Percentiles rank a stretch among this genome's conserved stretches.
Conservation (phyloP, 495 filamentous ascomycete genomes). For the Tirmania nivea region DNA sequence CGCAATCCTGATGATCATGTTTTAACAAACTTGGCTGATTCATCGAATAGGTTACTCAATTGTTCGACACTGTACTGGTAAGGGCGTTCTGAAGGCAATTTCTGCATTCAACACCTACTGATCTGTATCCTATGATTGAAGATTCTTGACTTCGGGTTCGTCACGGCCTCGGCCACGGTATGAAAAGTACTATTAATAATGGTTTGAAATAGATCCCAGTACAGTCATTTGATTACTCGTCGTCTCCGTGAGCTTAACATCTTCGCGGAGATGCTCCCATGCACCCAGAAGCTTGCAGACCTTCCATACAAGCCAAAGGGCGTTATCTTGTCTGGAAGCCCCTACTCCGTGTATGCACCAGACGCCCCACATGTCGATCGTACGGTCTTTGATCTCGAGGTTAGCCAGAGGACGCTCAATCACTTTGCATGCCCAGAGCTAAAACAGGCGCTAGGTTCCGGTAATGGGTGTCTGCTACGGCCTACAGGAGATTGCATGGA, state of each 20-base stretch:
- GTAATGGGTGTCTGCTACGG: conserved; percentile 67
- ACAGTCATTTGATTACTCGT: conserved; percentile 53
- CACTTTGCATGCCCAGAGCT: not conserved
- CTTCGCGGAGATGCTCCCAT: conserved; percentile 82
- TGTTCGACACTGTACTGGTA: conserved; percentile 21
- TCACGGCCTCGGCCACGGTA: not conserved
- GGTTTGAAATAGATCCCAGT: conserved; percentile 28
- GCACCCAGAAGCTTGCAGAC: conserved; percentile 64
- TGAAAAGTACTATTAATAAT: not conserved
- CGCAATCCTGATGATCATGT: not conserved
- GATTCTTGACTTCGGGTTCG: conserved; percentile 21
- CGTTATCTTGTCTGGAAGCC: conserved; percentile 56
- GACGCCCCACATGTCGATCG: conserved; percentile 60
- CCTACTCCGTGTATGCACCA: conserved; percentile 50
- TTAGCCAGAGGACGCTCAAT: not conserved
- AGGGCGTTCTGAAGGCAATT: not conserved
- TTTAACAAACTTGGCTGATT: not conserved
- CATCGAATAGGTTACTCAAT: conserved; percentile 11
- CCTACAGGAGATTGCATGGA: conserved; percentile 63
- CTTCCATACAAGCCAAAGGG: conserved; percentile 65
- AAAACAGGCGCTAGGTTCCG: conserved; percentile 25
- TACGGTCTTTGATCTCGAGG: conserved; percentile 52
- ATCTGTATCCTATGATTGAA: not conserved
- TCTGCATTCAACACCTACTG: not conserved
- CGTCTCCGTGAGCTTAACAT: conserved; percentile 62